These are phyloP conservation scores for Xylariomycetidae sp. DNA, from an alignment of 2,329 filamentous ascomycete genomes.

Conservation along the genomic window DNA sequence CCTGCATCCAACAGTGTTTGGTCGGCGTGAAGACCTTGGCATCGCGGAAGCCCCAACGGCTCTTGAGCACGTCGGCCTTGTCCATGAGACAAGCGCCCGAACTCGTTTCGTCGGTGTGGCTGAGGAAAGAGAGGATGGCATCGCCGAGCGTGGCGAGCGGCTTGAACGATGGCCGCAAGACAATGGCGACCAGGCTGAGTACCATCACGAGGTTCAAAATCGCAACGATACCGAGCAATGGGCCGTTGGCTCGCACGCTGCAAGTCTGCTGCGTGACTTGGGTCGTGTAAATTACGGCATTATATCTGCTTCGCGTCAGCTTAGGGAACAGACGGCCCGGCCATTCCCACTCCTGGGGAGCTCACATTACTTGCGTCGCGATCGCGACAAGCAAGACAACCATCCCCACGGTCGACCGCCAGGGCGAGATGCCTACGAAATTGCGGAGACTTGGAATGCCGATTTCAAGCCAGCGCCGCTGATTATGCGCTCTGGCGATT, in stretches of 20 bases:
- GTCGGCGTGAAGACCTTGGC: constrained; percentile 36
- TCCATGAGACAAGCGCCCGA: constrained; percentile 38
- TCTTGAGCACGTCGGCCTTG: constrained; percentile 38
- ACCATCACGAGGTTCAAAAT: constrained; percentile 23
- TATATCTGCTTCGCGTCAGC: constrained; percentile 35
- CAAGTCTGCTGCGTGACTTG: constrained; percentile 29
- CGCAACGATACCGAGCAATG: constrained; percentile 34
- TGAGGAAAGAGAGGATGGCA: constrained; percentile 26
- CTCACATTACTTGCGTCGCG: constrained; percentile 44
- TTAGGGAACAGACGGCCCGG: background rate
- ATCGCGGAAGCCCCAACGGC: constrained; percentile 37
- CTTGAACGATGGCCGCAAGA: constrained; percentile 19
- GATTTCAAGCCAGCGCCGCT: constrained; percentile 45
- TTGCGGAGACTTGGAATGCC: constrained; percentile 49
- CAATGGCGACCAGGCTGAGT: constrained; percentile 20
- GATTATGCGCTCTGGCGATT: constrained; percentile 39
- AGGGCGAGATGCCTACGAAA: constrained; percentile 35
- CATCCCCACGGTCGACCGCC: constrained; percentile 32
- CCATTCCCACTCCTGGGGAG: too few species aligned
- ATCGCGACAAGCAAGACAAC: constrained; percentile 37
- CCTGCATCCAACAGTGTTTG: constrained; percentile 39
- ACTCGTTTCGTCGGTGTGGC: constrained; percentile 22
- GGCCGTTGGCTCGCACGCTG: constrained; percentile 35
- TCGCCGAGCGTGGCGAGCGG: constrained; percentile 28
- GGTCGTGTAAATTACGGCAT: constrained; percentile 42